Evolutionary conservation across 768 basidiomycete species (phyloP).

Genomic region (Scleroderma bovista): DNA sequence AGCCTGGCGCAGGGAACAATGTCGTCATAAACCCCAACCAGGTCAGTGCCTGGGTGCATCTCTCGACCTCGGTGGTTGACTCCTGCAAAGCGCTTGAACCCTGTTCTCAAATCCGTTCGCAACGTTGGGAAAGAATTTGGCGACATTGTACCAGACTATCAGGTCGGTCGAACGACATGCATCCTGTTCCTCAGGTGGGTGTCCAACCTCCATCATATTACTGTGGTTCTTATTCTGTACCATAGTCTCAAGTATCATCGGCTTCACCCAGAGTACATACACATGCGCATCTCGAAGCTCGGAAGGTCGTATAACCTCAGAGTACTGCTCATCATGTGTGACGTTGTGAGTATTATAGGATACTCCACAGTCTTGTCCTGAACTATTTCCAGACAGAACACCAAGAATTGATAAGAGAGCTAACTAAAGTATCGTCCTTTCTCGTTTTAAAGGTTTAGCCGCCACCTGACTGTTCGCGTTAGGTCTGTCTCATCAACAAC

Average conservation of each 20-base stretch:
- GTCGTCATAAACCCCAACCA: conserved; percentile 61
- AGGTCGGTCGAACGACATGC: conserved; percentile 91
- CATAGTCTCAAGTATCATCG: conserved; percentile 87
- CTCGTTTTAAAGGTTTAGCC: conserved; percentile 3
- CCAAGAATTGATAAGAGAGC: conserved; percentile 83
- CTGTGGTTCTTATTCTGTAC: neutral
- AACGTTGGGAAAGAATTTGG: conserved; percentile 93
- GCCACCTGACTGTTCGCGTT: neutral
- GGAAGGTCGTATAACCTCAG: conserved; percentile 77
- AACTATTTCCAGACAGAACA: conserved; percentile 68
- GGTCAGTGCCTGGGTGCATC: conserved; percentile 25
- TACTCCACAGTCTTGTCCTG: neutral
- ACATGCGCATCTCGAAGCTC: conserved; percentile 83
- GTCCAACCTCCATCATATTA: neutral
- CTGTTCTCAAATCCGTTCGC: conserved; percentile 78
- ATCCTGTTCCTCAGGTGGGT: conserved; percentile 84
- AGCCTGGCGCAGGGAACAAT: conserved; percentile 58
- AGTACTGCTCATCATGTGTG: conserved; percentile 84
- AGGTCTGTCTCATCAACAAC: conserved; percentile 88
- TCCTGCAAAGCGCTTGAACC: conserved; percentile 67
- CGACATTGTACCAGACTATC: conserved; percentile 90
- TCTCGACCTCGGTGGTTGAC: neutral
- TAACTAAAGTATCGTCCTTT: conserved; percentile 65
- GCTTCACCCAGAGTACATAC: conserved; percentile 96
- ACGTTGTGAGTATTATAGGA: conserved; percentile 60